Base-by-base conservation (phyloP, 2,329 filamentous ascomycete species). In the Aspergillus sp. region DNA sequence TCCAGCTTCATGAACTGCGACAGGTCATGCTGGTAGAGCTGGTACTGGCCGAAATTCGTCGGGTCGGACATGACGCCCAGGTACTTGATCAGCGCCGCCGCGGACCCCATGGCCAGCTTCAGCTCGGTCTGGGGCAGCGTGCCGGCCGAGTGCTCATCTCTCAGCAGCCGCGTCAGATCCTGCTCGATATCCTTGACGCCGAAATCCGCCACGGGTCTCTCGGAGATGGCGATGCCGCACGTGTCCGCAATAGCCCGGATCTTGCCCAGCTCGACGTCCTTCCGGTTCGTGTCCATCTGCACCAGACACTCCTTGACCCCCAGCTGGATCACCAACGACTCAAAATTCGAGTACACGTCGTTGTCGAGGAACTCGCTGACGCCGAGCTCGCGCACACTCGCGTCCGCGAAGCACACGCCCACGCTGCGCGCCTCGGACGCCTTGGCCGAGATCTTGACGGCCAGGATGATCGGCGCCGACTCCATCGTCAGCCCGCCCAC, bases 281-380 rank as follows among this genome's bases (percentile, higher is more conserved):
- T 96, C 55, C 89, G 88, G 4, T 81, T 77, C 53, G 84, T 83
- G 66, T 97, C 92, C 17, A 84, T 75, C 63, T 91, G 88, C n/a
- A 99, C 75, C 25, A 99, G 76, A 65, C 92, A 97, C 71, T 99
- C 94, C 68, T 91, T 94, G 17, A 97, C 91, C 5, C 94, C 94
- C 3, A 99, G 84, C 69, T 99, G 95, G 60, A 99, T 99, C 48
- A 99, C 83, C 16, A 99, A 81, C 3, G 92, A 91, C 75, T 99
- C 94, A 61, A 99, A 95, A 71, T 99, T 99, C 48, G 93, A 97
- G 76, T 95, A 99, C 9, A 97, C 80, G 68, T 99, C 94, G 67
- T 97, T 99, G 78, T 99, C 94, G n/a, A 96, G 83, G 60, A 99
- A 99, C 69, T 99, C 95, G 78, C 90, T 96, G 49, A 99, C 91